phyloP scores from a whole-genome alignment of 2,329 filamentous ascomycete genomes.

The Arthrobotrys megalospora region DNA sequence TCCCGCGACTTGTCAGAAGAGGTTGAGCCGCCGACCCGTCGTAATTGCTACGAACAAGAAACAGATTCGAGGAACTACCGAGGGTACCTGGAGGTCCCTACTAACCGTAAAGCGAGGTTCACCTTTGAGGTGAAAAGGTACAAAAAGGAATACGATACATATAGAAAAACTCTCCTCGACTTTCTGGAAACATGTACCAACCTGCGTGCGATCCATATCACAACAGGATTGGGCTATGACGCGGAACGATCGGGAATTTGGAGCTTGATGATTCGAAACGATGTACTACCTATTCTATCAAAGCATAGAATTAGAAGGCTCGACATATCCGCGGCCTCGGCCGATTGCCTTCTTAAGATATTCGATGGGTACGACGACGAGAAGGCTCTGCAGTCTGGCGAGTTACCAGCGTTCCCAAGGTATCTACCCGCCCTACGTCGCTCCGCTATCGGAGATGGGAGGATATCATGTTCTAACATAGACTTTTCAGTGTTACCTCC shows the following conservation, averaged over 20 bases:
- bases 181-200: not conserved
- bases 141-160: conserved; percentile 5
- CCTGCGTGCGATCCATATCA: conserved; percentile 5
- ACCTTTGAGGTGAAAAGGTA: not conserved
- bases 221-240: conserved; percentile 5
- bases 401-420: not conserved
- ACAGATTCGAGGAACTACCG: not conserved
- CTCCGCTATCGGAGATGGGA: not conserved
- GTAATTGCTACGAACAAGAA: conserved; percentile 19
- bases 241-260: not conserved
- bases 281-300: not conserved
- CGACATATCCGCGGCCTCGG: not conserved
- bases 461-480: not conserved
- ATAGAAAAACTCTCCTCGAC: not conserved
- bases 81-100: conserved; percentile 9
- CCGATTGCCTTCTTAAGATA: not conserved
- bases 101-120: not conserved
- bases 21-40: not conserved
- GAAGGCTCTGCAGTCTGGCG: no score
- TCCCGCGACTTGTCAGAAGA: conserved; percentile 1
- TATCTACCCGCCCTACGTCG: not conserved
- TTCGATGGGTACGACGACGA: not conserved
- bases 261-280: not conserved
- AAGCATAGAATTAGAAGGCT: not conserved
- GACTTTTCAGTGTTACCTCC: not conserved